These are phyloP conservation scores for Kodamaea sp. DNA, from an alignment of 1,139 yeast species.

Conservation along the genomic window DNA sequence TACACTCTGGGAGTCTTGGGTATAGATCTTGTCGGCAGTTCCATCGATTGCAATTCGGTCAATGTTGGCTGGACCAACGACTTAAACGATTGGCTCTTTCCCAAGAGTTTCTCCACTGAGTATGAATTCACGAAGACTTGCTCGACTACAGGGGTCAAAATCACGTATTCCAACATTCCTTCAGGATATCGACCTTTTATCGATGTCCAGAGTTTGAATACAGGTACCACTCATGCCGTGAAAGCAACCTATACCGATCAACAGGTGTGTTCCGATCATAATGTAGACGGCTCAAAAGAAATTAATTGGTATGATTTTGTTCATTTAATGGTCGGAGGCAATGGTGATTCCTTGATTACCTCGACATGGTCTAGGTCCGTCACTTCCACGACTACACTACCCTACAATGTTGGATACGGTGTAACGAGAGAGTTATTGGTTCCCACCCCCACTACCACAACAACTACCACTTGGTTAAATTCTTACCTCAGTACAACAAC, in stretches of 20 bases:
- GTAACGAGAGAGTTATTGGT: conserved; percentile 14
- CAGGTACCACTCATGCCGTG: conserved; percentile 5
- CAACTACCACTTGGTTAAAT: conserved; percentile 11
- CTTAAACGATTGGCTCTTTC: conserved; percentile 24
- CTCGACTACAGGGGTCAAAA: conserved; percentile 11
- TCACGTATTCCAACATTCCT: conserved; percentile 25
- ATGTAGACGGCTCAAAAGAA: too few relatives aligned
- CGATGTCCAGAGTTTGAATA: conserved; percentile 15
- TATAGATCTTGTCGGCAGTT: conserved; percentile 10
- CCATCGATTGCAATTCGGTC: conserved; percentile 24
- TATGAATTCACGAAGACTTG: conserved; percentile 19
- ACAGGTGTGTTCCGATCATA: conserved; percentile 14
- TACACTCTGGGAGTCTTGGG: conserved; percentile 27
- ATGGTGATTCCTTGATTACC: conserved; percentile 23
- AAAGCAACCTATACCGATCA: conserved; percentile 14
- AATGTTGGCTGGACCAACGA: conserved; percentile 23
- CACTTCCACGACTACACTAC: conserved; percentile 22
- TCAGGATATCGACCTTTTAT: conserved; percentile 34
- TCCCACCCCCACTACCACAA: conserved; percentile 14
- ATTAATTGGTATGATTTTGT: conserved; percentile 1
- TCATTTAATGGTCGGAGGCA: conserved; percentile 18
- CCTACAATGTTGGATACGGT: conserved; percentile 9
- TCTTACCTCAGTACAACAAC: conserved; percentile 8
- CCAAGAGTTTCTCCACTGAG: conserved; percentile 14
- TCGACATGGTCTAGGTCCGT: conserved; percentile 24